phyloP scores from a whole-genome alignment of 768 basidiomycete species.

The Leccinum pellstonianum region DNA sequence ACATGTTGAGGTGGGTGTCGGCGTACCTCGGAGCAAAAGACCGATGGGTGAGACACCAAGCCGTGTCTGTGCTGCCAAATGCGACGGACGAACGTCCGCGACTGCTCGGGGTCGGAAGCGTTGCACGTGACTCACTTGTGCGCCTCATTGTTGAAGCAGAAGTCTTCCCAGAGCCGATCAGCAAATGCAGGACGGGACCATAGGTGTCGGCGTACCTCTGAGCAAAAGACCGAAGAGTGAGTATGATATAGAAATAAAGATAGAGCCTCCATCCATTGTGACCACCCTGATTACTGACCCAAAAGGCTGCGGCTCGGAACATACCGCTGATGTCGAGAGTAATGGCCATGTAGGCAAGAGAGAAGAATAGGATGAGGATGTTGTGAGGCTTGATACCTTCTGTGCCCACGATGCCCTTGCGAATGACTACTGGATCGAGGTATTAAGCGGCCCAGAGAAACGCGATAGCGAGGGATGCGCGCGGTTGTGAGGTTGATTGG shows the following conservation, averaged over 20 bases:
- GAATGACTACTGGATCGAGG: constrained; percentile 46
- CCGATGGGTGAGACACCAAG: too few relatives aligned
- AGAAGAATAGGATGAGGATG: constrained; percentile 90
- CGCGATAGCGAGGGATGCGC: constrained; percentile 49
- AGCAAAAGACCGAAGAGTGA: constrained; percentile 45
- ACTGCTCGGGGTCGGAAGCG: too few relatives aligned
- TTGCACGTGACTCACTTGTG: too few relatives aligned
- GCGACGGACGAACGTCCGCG: too few relatives aligned
- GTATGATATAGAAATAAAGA: constrained; percentile 79
- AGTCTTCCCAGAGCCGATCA: too few relatives aligned
- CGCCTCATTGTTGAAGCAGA: too few relatives aligned
- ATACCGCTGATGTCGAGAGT: constrained; percentile 89
- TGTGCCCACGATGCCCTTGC: constrained; percentile 75
- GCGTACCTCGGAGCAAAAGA: too few relatives aligned
- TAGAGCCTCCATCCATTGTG: constrained; percentile 67
- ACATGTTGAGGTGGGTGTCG: too few relatives aligned
- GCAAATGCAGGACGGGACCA: too few relatives aligned
- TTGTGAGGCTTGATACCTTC: constrained; percentile 87
- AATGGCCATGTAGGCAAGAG: constrained; percentile 89
- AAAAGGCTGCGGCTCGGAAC: constrained; percentile 83
- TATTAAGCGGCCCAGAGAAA: constrained; percentile 58
- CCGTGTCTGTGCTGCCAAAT: too few relatives aligned
- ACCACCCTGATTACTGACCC: constrained; percentile 81
- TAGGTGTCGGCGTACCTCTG: too few relatives aligned
- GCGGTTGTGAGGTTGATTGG: constrained; percentile 52